phyloP scores from a whole-genome alignment of 768 basidiomycete species.

The Punctularia strigosozonata region DNA sequence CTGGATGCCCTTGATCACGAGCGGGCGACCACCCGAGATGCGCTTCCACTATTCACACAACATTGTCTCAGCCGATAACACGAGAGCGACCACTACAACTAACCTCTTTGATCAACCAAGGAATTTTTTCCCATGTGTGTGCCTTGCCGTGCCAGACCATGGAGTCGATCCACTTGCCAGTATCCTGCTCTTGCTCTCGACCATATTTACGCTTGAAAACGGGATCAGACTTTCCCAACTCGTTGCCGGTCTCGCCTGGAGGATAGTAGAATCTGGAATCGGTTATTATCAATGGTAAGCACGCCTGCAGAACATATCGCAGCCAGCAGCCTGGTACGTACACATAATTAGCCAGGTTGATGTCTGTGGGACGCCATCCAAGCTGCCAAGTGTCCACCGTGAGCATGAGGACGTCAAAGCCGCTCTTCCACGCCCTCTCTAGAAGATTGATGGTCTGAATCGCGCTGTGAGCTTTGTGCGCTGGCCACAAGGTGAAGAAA shows the following conservation, averaged over 20 bases:
- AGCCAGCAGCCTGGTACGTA: slow-evolving; percentile 9
- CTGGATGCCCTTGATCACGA: slow-evolving; percentile 45
- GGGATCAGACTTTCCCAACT: slow-evolving; percentile 35
- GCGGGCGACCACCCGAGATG: slow-evolving; percentile 35
- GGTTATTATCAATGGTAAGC: not conserved
- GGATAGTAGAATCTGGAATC: slow-evolving; percentile 25
- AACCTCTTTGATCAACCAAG: slow-evolving; percentile 33
- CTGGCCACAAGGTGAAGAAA: not conserved
- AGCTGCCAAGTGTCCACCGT: slow-evolving; percentile 41
- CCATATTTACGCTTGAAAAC: slow-evolving; percentile 37
- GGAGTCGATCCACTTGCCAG: slow-evolving; percentile 37
- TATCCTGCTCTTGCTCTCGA: slow-evolving; percentile 25
- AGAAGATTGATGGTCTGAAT: slow-evolving; percentile 31
- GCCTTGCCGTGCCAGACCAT: slow-evolving; percentile 40
- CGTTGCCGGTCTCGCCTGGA: slow-evolving; percentile 27
- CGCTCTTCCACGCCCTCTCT: slow-evolving; percentile 31
- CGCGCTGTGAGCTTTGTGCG: not conserved
- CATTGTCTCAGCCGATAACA: not conserved
- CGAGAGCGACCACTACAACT: not conserved
- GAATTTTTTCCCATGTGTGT: slow-evolving; percentile 39
- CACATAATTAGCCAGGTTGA: slow-evolving; percentile 38
- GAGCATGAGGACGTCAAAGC: slow-evolving; percentile 35
- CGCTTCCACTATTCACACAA: slow-evolving; percentile 28
- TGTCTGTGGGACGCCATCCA: slow-evolving; percentile 36
- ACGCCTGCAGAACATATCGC: not conserved